Evolutionary conservation across 2,329 filamentous ascomycete species (phyloP).

Genomic region (Colletotrichum musae): DNA sequence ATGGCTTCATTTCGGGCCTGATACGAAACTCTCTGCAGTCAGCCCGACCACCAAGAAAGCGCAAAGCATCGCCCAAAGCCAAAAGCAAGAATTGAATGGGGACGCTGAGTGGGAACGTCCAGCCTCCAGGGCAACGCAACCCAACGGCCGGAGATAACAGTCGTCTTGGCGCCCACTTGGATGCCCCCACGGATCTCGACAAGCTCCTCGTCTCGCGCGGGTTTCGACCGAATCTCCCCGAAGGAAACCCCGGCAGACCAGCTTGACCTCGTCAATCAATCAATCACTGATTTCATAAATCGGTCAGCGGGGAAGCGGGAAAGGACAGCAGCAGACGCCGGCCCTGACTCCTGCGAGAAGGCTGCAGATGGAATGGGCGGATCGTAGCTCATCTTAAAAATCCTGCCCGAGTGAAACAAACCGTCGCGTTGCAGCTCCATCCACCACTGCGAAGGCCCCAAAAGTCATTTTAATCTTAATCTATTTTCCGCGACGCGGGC

Average conservation of each 20-base stretch:
- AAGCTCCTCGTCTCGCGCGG: constrained; percentile 18
- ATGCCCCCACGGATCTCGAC: constrained; percentile 9
- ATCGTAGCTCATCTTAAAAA: constrained; percentile 36
- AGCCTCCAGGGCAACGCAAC: neutral
- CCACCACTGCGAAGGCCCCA: constrained; percentile 13
- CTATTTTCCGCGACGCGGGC: constrained; percentile 25
- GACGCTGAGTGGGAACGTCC: constrained; percentile 7
- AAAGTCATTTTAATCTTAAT: constrained; percentile 34
- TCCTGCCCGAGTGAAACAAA: constrained; percentile 38
- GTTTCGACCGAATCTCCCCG: constrained; percentile 31
- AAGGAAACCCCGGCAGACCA: neutral
- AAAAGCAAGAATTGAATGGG: neutral
- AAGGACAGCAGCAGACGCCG: neutral
- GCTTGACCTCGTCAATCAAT: neutral
- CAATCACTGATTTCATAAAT: neutral
- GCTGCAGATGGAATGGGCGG: constrained; percentile 25
- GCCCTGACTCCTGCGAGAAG: neutral
- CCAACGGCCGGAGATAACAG: constrained; percentile 22
- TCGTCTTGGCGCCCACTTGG: constrained; percentile 19
- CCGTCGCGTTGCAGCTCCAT: constrained; percentile 29
- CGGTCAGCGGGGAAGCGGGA: constrained; percentile 7
- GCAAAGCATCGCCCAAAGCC: too few species aligned
- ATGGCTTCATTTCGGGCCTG: constrained; percentile 3
- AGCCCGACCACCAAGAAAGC: neutral
- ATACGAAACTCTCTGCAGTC: constrained; percentile 13